A percentile compares a stretch with the other conserved stretches of the same genome.
These are phyloP conservation scores for Senna siamea DNA, from an alignment of 306 rosid species.

Conservation along the genomic window DNA sequence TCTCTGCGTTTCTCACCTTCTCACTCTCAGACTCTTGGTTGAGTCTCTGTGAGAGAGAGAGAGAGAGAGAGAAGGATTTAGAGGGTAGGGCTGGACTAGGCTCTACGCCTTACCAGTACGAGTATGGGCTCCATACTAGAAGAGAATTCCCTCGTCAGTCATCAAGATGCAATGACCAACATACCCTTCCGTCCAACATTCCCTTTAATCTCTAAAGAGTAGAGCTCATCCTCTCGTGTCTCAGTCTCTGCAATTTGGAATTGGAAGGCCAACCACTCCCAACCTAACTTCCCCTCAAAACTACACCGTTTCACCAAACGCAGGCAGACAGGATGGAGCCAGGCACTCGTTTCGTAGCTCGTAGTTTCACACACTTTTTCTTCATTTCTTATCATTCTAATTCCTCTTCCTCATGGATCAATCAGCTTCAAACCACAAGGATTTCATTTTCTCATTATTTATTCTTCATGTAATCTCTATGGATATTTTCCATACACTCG, in stretches of 20 bases:
- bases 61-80: constrained; percentile 23
- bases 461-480: neutral
- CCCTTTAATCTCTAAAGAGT: neutral
- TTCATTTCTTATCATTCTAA: too few relatives aligned
- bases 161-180: constrained; percentile 24
- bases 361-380: constrained; percentile 3
- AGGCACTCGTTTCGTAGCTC: constrained; percentile 55
- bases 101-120: neutral
- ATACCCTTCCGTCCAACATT: constrained; percentile 34
- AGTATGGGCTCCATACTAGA: neutral
- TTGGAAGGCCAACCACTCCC: constrained; percentile 13
- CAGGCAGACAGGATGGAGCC: constrained; percentile 84
- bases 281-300: constrained; percentile 32
- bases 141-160: too few relatives aligned
- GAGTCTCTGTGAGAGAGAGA: constrained; percentile 24
- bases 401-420: too few relatives aligned
- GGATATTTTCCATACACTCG: too few relatives aligned
- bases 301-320: too few relatives aligned
- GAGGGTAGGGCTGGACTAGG: neutral
- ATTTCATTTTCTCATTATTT: too few relatives aligned
- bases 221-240: constrained; percentile 22
- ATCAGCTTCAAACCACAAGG: too few relatives aligned
- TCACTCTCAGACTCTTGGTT: neutral
- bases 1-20: too few relatives aligned
- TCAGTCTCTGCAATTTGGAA: constrained; percentile 26